Conservation (phyloP, 2,329 filamentous ascomycete species). For the Nemania diffusa region DNA sequence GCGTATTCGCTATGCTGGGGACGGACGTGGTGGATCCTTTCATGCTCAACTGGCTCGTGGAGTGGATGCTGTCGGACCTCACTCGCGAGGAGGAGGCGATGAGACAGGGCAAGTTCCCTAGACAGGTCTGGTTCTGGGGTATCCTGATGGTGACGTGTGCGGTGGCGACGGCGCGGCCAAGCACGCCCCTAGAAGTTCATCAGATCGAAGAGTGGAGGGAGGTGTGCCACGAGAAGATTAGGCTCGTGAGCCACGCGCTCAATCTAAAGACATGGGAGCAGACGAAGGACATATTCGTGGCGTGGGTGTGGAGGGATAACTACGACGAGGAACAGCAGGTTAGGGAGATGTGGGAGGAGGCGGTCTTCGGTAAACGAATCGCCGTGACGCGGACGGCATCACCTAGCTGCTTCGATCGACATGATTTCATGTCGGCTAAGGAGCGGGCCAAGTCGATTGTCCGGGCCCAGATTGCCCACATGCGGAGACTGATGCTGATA, state of each 20-base stretch:
- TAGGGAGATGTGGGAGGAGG: conserved; percentile 44
- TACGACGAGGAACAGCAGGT: conserved; percentile 40
- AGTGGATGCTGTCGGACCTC: conserved; percentile 41
- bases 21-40: conserved; percentile 39
- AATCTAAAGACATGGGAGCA: conserved; percentile 41
- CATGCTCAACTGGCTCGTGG: conserved; percentile 43
- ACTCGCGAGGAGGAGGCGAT: conserved; percentile 39
- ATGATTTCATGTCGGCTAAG: conserved; percentile 40
- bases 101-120: conserved; percentile 38
- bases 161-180: conserved; percentile 39
- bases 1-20: conserved; percentile 39
- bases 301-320: conserved; percentile 40
- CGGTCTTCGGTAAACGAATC: conserved; percentile 35
- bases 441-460: conserved; percentile 38
- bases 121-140: conserved; percentile 42
- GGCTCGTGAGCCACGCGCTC: conserved; percentile 38
- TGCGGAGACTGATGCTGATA: conserved; percentile 36
- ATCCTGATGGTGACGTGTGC: conserved; percentile 41
- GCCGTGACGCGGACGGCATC: conserved; percentile 34
- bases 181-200: conserved; percentile 34
- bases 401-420: conserved; percentile 38
- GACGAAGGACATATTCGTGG: conserved; percentile 35
- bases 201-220: conserved; percentile 43
- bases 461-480: conserved; percentile 31
- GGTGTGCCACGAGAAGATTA: conserved; percentile 40